Evolutionary conservation across 2,329 filamentous ascomycete species (phyloP), one percentile per base, ranked within the genome.

Genomic region (Colletotrichum tabaci): DNA sequence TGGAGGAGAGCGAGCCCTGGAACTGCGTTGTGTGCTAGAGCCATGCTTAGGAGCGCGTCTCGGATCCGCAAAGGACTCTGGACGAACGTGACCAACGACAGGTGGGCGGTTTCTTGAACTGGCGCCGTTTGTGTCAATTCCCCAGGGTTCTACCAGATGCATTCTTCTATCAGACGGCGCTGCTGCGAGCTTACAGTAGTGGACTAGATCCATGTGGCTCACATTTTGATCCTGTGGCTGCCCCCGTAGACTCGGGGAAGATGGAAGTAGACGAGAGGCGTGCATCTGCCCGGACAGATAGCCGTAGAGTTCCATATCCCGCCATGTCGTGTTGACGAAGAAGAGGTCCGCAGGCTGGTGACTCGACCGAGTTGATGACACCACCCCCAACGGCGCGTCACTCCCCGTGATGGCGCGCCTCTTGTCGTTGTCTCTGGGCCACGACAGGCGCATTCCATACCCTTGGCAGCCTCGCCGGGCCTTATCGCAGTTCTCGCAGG

Each of bases 291-390:
- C 35, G 6, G n/a, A 2, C 0, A 12, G 4, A 8, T 57, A 52
- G 30, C 66, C 42, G 23, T 68, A 68, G 4, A 57, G 15, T 44
- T 68, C 66, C 61, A 68, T 23, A 16, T 68, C 60, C 42, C 47
- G 18, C 15, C 15, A 46, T 6, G 50, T 57, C n/a, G 50, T 50
- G 15, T 68, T 64, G 2, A 64, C 15, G 13, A 68, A 68, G 30
- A 63, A 35, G 26, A 30, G 12, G 13, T 42, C 42, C 30, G 23
- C 2, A 18, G 2, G 1, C 10, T 0, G 23, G 1, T 2, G n/a
- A n/a, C 49, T 2, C 2, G 21, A 18, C 30, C 18, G 16, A 7
- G 2, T 3, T 9, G 23, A 0, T 2, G 10, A 6, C 5, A 6
- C 5, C n/a, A 30, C 16, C 16, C 30, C 42, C 30, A 21, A n/a